phyloP scores from a whole-genome alignment of 352 stramenopile species.

The Phytophthora pinifolia region DNA sequence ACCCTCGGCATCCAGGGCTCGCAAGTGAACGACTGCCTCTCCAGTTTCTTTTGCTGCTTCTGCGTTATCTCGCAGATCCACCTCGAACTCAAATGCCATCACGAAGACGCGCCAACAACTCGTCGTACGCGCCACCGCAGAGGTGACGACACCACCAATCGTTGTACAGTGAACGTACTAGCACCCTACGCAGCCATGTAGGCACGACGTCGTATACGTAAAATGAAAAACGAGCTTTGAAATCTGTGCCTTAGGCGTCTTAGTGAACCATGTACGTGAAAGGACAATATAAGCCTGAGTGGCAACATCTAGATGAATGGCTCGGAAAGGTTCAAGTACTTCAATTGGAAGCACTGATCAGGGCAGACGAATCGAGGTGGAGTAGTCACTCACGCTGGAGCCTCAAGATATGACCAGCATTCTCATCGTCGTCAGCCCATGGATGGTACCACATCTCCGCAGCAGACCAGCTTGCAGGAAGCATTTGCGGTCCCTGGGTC shows the following conservation, averaged over 20 bases:
- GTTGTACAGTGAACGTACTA: conserved; percentile 22
- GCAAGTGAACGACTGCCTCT: conserved; percentile 32
- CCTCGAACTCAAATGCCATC: conserved; percentile 34
- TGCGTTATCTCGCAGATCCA: conserved; percentile 57
- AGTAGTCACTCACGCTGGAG: conserved; percentile 2
- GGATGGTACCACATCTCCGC: conserved; percentile 5
- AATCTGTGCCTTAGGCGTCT: too few species aligned
- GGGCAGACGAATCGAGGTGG: too few species aligned
- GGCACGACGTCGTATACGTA: background rate
- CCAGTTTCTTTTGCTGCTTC: conserved; percentile 48
- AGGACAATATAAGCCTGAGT: too few species aligned
- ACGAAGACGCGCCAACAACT: conserved; percentile 26
- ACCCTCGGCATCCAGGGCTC: conserved; percentile 46
- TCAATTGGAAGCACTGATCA: too few species aligned
- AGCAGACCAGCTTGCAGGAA: conserved; percentile 17
- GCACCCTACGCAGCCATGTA: conserved; percentile 35
- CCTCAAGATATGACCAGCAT: conserved; percentile 16
- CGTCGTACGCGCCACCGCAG: conserved; percentile 10
- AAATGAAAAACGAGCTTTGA: too few species aligned
- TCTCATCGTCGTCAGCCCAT: conserved; percentile 12
- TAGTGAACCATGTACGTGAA: too few species aligned
- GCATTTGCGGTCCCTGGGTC: too few species aligned
- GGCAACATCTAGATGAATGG: conserved; percentile 1
- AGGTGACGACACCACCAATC: conserved; percentile 5
- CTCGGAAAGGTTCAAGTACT: background rate